Base-by-base conservation (phyloP, 345 rosid species). In the Eucalyptus victrix region DNA sequence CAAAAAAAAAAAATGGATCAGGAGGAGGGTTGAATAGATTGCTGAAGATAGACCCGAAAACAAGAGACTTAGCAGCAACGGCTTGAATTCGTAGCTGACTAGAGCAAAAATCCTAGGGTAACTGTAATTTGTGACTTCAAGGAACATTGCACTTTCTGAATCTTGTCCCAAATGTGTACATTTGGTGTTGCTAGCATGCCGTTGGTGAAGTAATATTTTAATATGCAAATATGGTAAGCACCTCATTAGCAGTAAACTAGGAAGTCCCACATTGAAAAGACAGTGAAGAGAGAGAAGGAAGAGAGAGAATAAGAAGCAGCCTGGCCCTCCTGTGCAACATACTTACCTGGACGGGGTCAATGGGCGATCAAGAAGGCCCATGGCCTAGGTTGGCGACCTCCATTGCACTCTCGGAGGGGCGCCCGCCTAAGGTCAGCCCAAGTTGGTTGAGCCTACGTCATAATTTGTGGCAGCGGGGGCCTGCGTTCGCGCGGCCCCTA, bases 311-410 rank as follows among this genome's bases (percentile, higher is more conserved):
- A 34, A 72, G 14, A 1, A 1, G 81, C 81, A 72, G 26, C 44
- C 81, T 72, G 23, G 44, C 8, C 6, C 2, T 0, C 1, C 9
- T 0, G 9, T 34, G 14, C 8, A 34, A 72, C 4, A 9, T 72
- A 72, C 81, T 72, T 72, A 72, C 81, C 81, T 72, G 81, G 81
- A 72, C 44, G 44, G 81, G 81, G 81, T 72, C 81, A 0, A 72
- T 72, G 81, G 81, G 44, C 26, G 81, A 10, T 34, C 81, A 9
- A 72, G 81, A 72, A 72, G 44, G 81, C 81, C 44, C 44, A 72
- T 72, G 44, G 26, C 81, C 26, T 72, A 72, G 81, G 81, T 72
- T 72, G 21, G 81, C 26, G 26, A 34, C 81, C 81, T 72, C 44
- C 81, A 72, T 72, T 34, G 81, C 81, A 72, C 44, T 5, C 0